Conservation (phyloP, 2,329 filamentous ascomycete species). For the Pseudogymnoascus sp. region DNA sequence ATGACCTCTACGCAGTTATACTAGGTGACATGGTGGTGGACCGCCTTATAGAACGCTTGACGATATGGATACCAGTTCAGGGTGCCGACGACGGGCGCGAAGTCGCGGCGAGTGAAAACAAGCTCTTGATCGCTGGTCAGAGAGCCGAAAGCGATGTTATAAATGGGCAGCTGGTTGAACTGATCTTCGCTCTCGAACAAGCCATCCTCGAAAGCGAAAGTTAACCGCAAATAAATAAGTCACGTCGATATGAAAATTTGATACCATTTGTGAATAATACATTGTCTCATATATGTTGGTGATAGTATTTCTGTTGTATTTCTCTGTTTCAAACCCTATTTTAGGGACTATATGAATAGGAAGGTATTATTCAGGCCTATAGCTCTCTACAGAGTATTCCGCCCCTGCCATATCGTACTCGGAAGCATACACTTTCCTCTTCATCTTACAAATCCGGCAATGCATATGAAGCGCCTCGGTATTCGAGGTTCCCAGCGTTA, state of each 20-base stretch:
- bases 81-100: neutral
- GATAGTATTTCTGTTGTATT: neutral
- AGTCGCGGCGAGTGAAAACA: neutral
- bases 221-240: neutral
- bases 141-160: conserved; percentile 12
- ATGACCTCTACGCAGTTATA: conserved; percentile 9
- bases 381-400: neutral
- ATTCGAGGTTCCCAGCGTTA: neutral
- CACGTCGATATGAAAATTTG: neutral
- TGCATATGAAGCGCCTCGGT: neutral
- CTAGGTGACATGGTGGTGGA: neutral
- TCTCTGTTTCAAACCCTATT: neutral
- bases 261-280: neutral
- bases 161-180: conserved; percentile 13
- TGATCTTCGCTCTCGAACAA: conserved; percentile 12
- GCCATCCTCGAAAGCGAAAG: conserved; percentile 10
- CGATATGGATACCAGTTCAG: neutral
- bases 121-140: conserved; percentile 24
- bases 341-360: neutral
- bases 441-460: neutral
- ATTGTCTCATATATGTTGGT: neutral
- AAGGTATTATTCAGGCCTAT: neutral
- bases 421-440: neutral
- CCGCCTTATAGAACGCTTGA: neutral
- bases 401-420: neutral